Evolutionary conservation across 164 flowering plant species (phyloP).

Genomic region (Tetracentron sinense): DNA sequence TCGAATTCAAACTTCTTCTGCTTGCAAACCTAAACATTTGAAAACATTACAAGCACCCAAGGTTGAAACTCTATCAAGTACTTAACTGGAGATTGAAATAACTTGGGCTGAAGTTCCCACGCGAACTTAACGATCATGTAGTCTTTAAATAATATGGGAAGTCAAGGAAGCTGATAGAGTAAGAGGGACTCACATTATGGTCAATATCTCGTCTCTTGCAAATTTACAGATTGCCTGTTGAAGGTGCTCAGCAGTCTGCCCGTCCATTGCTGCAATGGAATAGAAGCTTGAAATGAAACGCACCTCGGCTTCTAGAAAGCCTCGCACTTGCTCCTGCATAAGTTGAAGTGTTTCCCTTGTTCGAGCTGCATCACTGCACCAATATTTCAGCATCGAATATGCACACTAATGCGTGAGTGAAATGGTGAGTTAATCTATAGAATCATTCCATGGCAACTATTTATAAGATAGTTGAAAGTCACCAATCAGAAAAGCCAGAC

Average conservation of each 20-base stretch:
- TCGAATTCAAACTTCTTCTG: neutral
- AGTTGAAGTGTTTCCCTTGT: constrained; percentile 72
- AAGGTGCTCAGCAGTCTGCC: constrained; percentile 94
- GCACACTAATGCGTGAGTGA: neutral
- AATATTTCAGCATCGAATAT: neutral
- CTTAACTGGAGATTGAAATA: neutral
- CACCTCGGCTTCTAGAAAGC: constrained; percentile 68
- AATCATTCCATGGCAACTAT: neutral
- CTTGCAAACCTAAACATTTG: neutral
- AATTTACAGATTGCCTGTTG: constrained; percentile 61
- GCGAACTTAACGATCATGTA: neutral
- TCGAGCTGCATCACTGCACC: constrained; percentile 70
- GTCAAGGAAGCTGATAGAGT: neutral
- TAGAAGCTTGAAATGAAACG: constrained; percentile 84
- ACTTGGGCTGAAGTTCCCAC: no score
- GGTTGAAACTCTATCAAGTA: neutral
- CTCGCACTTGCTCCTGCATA: constrained; percentile 76
- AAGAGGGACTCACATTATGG: constrained; percentile 64
- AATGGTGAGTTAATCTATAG: neutral
- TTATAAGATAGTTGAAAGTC: neutral
- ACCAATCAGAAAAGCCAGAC: constrained; percentile 27
- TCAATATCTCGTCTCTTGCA: constrained; percentile 62
- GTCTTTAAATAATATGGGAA: neutral
- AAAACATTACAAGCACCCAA: neutral
- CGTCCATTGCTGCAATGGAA: constrained; percentile 96